Percentiles rank a stretch among this genome's conserved stretches.
These are phyloP conservation scores for Leishmania tarentolae DNA, from an alignment of 208 protist species.

Conservation along the genomic window DNA sequence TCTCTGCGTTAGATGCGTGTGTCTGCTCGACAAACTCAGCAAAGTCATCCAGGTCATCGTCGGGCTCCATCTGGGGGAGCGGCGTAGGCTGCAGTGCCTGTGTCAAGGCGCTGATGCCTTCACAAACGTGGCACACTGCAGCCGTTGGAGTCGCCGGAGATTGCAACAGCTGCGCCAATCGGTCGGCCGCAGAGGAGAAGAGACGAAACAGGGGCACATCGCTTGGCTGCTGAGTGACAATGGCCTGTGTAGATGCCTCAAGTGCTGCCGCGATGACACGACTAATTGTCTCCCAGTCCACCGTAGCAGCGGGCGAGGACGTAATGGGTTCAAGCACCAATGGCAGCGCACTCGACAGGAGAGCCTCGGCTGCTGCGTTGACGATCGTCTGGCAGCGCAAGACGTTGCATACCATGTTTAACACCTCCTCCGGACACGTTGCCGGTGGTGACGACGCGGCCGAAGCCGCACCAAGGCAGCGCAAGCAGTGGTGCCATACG, in stretches of 20 bases:
- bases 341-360: slow-evolving; percentile 46
- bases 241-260: slow-evolving; percentile 57
- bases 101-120: slow-evolving; percentile 67
- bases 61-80: slow-evolving; percentile 59
- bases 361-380: slow-evolving; percentile 39
- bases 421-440: slow-evolving; percentile 13
- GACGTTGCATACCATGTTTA: slow-evolving; percentile 45
- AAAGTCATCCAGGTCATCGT: slow-evolving; percentile 79
- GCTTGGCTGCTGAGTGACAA: slow-evolving; percentile 44
- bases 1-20: slow-evolving; percentile 21
- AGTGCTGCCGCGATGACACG: slow-evolving; percentile 55
- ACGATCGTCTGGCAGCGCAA: slow-evolving; percentile 61
- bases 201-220: slow-evolving; percentile 46
- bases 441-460: background rate
- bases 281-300: slow-evolving; percentile 33
- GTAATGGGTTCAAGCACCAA: slow-evolving; percentile 30
- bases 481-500: slow-evolving; percentile 51
- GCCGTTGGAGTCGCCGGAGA: slow-evolving; percentile 19
- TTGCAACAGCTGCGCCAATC: slow-evolving; percentile 41
- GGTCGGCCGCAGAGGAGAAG: slow-evolving; percentile 47
- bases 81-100: slow-evolving; percentile 62
- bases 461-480: slow-evolving; percentile 17
- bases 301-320: background rate
- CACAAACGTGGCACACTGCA: slow-evolving; percentile 51
- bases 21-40: slow-evolving; percentile 27